These are phyloP conservation scores for Trypanosoma melophagium DNA, from an alignment of 208 protist species.

Conservation along the genomic window DNA sequence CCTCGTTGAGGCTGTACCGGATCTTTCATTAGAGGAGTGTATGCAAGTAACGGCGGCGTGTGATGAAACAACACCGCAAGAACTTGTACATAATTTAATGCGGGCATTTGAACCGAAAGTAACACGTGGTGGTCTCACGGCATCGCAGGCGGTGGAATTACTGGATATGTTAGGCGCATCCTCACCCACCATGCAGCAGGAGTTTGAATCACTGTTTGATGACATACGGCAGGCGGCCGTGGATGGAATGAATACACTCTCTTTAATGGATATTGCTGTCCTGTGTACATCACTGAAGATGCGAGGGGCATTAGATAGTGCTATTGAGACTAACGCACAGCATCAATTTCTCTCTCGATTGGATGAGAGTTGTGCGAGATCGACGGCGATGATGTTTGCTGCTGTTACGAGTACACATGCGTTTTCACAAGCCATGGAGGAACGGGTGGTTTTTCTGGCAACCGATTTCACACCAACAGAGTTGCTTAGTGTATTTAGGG, in stretches of 20 bases:
- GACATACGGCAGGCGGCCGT: slow-evolving; percentile 26
- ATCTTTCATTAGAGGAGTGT: slow-evolving; percentile 81
- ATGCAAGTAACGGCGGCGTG: slow-evolving; percentile 54
- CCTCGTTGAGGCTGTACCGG: slow-evolving; percentile 48
- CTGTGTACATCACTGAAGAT: slow-evolving; percentile 53
- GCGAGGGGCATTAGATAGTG: slow-evolving; percentile 20
- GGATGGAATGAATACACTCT: slow-evolving; percentile 35
- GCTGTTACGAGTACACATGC: slow-evolving; percentile 34
- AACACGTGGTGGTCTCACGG: slow-evolving; percentile 26
- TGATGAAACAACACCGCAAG: slow-evolving; percentile 39
- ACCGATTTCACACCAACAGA: slow-evolving; percentile 79
- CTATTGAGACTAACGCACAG: slow-evolving; percentile 34
- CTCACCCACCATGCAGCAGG: slow-evolving; percentile 15
- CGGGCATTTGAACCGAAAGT: slow-evolving; percentile 39
- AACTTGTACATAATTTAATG: slow-evolving; percentile 53
- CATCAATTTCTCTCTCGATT: slow-evolving; percentile 36
- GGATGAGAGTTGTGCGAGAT: slow-evolving; percentile 56
- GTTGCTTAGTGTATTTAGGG: slow-evolving; percentile 70
- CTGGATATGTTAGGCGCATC: slow-evolving; percentile 55
- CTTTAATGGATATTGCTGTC: slow-evolving; percentile 68
- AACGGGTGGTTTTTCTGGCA: slow-evolving; percentile 70
- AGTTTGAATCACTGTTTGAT: slow-evolving; percentile 28
- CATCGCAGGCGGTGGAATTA: slow-evolving; percentile 56
- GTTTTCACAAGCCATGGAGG: slow-evolving; percentile 55
- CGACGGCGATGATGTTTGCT: slow-evolving; percentile 70